Evolutionary conservation across 2,329 filamentous ascomycete species (phyloP).

Genomic region (Oidium heveae): DNA sequence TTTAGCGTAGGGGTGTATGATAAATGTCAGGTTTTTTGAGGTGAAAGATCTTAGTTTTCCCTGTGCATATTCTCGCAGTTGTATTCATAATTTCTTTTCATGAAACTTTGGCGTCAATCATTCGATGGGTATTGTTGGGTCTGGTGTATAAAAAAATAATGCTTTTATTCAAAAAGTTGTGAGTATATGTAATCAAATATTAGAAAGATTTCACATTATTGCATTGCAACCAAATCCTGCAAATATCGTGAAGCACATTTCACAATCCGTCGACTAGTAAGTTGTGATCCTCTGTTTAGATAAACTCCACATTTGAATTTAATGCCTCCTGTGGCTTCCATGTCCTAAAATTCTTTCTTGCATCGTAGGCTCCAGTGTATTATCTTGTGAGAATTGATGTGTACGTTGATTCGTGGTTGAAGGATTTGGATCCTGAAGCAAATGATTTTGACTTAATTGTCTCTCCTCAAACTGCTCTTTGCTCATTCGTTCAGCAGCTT

Average conservation of each 20-base stretch:
- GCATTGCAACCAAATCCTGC: too few relatives aligned
- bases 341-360: neutral
- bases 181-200: too few relatives aligned
- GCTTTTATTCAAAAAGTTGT: neutral
- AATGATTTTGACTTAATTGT: constrained; percentile 5
- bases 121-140: neutral
- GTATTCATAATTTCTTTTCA: neutral
- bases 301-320: too few relatives aligned
- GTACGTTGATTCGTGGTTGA: too few relatives aligned
- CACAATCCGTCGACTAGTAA: too few relatives aligned
- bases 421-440: neutral
- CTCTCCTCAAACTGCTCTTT: constrained; percentile 2
- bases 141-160: neutral
- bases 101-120: neutral
- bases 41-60: neutral
- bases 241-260: too few relatives aligned
- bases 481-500: constrained; percentile 6
- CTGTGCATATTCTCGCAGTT: neutral
- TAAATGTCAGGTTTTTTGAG: neutral
- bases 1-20: constrained; percentile 11
- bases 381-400: too few relatives aligned
- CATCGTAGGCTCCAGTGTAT: neutral
- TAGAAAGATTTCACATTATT: too few relatives aligned
- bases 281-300: too few relatives aligned
- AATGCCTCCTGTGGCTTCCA: too few relatives aligned